These are phyloP conservation scores for Casuarina equisetifolia DNA, from an alignment of 306 rosid species.

Conservation along the genomic window DNA sequence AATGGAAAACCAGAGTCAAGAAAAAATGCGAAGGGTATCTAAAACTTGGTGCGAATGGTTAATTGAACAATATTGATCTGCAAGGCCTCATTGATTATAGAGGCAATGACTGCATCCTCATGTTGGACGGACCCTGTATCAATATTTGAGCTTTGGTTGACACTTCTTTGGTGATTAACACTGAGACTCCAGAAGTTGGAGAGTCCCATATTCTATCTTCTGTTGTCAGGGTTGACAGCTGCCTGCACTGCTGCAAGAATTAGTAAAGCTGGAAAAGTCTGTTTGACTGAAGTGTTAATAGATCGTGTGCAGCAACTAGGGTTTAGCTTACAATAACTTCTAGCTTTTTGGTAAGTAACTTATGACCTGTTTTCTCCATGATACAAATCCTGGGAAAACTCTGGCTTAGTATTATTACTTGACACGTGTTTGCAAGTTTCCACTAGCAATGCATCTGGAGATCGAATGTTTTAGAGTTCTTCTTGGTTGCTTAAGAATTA, in stretches of 20 bases:
- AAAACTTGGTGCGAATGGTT: background rate
- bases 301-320: background rate
- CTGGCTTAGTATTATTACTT: background rate
- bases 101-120: background rate
- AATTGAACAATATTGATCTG: background rate
- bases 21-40: background rate
- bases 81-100: background rate
- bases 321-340: background rate
- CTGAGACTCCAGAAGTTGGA: background rate
- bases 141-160: background rate
- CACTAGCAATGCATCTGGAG: background rate
- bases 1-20: background rate
- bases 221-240: background rate
- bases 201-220: background rate
- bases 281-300: background rate
- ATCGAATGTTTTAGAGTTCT: background rate
- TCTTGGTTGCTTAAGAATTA: background rate
- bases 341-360: background rate
- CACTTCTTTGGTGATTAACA: background rate
- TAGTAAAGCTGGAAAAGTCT: background rate
- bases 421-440: background rate
- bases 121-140: background rate
- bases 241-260: background rate
- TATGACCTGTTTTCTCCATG: background rate
- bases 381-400: background rate